Evolutionary conservation across 2,329 filamentous ascomycete genomes (phyloP).

Genomic region (Dactylellina haptotyla): DNA sequence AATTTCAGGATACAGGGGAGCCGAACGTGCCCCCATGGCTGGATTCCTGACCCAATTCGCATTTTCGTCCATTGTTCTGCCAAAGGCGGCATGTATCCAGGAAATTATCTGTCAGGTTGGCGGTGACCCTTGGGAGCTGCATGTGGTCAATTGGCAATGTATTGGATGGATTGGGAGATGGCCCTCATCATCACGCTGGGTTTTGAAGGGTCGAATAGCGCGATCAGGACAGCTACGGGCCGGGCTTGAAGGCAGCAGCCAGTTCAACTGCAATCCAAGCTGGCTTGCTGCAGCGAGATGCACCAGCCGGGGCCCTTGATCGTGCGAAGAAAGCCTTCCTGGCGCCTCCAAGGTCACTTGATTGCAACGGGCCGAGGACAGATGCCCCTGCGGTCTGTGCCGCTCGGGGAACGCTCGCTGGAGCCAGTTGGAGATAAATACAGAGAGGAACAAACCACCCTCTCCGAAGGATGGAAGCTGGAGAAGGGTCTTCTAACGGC

Average conservation of each 20-base stretch:
- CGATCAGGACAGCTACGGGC: neutral
- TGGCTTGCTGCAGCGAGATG: conserved; percentile 20
- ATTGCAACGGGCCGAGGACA: conserved; percentile 29
- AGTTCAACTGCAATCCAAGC: conserved; percentile 1
- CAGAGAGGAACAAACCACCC: neutral
- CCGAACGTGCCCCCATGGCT: neutral
- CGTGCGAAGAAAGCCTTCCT: conserved; percentile 36
- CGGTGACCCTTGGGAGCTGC: too few species aligned
- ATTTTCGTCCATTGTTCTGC: neutral
- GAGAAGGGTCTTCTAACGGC: neutral
- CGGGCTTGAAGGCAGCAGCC: conserved; percentile 4
- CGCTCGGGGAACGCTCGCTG: conserved; percentile 1
- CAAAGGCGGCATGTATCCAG: neutral
- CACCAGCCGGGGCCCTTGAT: conserved; percentile 22
- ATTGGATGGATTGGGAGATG: too few species aligned
- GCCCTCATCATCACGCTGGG: too few species aligned
- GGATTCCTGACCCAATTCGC: neutral
- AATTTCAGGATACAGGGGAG: neutral
- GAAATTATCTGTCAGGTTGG: too few species aligned
- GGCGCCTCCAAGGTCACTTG: conserved; percentile 45
- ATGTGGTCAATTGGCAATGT: too few species aligned
- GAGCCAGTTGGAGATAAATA: conserved; percentile 8
- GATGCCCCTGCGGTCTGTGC: conserved; percentile 34
- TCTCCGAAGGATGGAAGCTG: neutral
- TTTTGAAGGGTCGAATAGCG: too few species aligned